These are phyloP conservation scores for Senna tora DNA, from an alignment of 306 rosid genomes.

Conservation along the genomic window DNA sequence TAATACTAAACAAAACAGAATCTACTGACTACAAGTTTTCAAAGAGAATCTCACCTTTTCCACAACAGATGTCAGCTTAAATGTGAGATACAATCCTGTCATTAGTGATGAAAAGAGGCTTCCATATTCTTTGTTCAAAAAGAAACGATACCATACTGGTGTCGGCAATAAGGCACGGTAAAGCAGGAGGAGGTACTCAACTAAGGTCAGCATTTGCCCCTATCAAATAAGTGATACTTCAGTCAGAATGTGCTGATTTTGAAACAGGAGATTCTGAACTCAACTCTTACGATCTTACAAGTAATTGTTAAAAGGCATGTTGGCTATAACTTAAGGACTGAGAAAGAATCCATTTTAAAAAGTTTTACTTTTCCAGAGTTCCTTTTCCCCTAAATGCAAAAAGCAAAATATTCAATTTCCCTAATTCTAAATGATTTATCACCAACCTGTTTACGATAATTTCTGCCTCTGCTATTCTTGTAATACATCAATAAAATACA, in stretches of 20 bases:
- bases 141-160: constrained; percentile 96
- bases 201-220: constrained; percentile 95
- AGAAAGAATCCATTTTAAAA: constrained; percentile 11
- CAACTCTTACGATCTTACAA: constrained; percentile 28
- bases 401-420: constrained; percentile 4
- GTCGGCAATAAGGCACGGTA: constrained; percentile 96
- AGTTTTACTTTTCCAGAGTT: not conserved
- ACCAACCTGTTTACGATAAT: constrained; percentile 89
- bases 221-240: constrained; percentile 41
- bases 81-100: constrained; percentile 93
- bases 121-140: constrained; percentile 95
- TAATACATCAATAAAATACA: constrained; percentile 75
- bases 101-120: constrained; percentile 90
- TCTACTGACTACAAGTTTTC: not conserved
- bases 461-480: constrained; percentile 90
- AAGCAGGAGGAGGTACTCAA: constrained; percentile 81
- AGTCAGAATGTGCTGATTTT: constrained; percentile 35
- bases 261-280: constrained; percentile 16
- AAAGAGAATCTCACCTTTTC: constrained; percentile 71
- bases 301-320: not conserved
- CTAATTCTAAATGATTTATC: constrained; percentile 24
- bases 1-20: constrained; percentile 22
- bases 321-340: constrained; percentile 8
- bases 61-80: constrained; percentile 94
- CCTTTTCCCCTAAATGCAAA: constrained; percentile 8